Evolutionary conservation across 2,329 filamentous ascomycete species (phyloP).

Genomic region (Paecilomyces variotii): DNA sequence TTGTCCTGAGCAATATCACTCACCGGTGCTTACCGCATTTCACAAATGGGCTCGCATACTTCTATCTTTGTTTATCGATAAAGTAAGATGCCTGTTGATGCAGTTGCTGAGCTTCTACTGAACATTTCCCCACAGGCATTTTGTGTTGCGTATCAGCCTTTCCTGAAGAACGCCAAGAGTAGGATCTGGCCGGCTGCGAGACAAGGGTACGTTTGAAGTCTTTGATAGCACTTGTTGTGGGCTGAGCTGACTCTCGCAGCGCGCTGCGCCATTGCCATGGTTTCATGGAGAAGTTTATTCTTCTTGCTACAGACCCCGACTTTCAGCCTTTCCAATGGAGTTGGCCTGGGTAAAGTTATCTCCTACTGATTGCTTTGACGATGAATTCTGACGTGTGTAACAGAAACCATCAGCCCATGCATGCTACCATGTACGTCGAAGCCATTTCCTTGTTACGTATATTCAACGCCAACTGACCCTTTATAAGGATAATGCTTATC

Average conservation of each 20-base stretch:
- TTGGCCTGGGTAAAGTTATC: slow-evolving; percentile 34
- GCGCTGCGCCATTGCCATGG: slow-evolving; percentile 40
- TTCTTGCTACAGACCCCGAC: slow-evolving; percentile 38
- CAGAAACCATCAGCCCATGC: slow-evolving; percentile 37
- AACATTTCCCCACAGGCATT: slow-evolving; percentile 25
- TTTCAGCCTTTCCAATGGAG: slow-evolving; percentile 43
- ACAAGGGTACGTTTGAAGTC: slow-evolving; percentile 26
- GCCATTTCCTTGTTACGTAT: not conserved
- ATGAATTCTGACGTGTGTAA: slow-evolving; percentile 7
- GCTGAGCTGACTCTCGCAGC: slow-evolving; percentile 16
- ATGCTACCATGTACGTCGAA: slow-evolving; percentile 31
- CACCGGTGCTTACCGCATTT: slow-evolving; percentile 34
- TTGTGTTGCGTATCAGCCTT: slow-evolving; percentile 41
- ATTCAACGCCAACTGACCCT: not conserved
- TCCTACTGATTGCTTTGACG: not conserved
- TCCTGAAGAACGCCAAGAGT: slow-evolving; percentile 41
- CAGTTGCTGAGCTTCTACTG: not conserved
- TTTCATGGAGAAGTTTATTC: slow-evolving; percentile 43
- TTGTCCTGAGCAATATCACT: slow-evolving; percentile 37
- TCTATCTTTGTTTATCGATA: slow-evolving; percentile 38
- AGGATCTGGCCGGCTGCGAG: slow-evolving; percentile 40
- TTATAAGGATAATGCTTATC: slow-evolving; percentile 38
- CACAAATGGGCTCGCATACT: slow-evolving; percentile 41
- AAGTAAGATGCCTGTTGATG: slow-evolving; percentile 16
- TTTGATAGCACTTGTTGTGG: not conserved